Conservation (phyloP, 257 asterid genomes). For the Prunella vulgaris region DNA sequence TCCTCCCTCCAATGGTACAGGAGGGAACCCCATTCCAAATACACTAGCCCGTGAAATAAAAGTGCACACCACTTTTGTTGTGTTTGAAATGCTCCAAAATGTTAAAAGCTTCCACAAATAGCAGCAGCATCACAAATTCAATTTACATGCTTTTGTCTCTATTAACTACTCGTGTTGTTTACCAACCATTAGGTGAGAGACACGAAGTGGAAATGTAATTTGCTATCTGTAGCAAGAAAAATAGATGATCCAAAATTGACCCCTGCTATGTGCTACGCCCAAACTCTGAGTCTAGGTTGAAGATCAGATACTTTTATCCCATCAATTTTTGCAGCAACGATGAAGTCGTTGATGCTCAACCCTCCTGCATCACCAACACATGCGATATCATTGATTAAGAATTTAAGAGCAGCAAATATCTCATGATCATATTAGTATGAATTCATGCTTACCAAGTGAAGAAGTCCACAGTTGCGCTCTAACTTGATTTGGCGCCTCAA, state of each 20-base stretch:
- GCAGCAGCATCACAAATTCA: no score
- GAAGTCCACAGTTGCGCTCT: slow-evolving; percentile 63
- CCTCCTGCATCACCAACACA: slow-evolving; percentile 61
- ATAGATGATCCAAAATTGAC: neutral
- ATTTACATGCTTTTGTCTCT: neutral
- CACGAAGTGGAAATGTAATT: no score
- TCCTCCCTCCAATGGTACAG: no score
- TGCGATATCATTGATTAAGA: neutral
- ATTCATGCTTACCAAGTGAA: slow-evolving; percentile 46
- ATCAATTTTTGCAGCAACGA: slow-evolving; percentile 82
- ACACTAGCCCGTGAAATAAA: no score
- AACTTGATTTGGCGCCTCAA: slow-evolving; percentile 66
- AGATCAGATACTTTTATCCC: slow-evolving; percentile 73
- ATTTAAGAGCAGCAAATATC: no score
- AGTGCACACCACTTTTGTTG: no score
- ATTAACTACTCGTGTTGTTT: neutral
- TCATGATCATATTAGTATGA: neutral
- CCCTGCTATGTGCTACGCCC: neutral
- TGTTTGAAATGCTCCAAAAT: no score
- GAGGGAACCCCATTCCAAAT: no score
- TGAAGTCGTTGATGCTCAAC: slow-evolving; percentile 78
- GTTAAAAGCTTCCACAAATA: no score
- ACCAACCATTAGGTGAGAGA: no score
- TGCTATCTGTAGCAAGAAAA: no score
- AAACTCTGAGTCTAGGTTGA: slow-evolving; percentile 43